phyloP scores from a whole-genome alignment of 2,329 filamentous ascomycete species.

The Scopulariopsis brevicaulis region DNA sequence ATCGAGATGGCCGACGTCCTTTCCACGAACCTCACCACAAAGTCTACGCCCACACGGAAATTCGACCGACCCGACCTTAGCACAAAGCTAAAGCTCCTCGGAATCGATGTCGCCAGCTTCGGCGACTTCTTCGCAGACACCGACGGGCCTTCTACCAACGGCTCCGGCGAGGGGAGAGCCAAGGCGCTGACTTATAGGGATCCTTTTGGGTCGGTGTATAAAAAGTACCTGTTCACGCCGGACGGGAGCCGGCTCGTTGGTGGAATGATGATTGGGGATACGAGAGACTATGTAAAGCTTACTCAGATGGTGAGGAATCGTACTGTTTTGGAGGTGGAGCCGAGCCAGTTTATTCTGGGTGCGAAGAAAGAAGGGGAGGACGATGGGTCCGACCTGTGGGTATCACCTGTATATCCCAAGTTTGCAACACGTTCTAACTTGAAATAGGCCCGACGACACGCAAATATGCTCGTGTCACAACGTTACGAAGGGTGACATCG shows the following conservation, averaged over 20 bases:
- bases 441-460: constrained; percentile 71
- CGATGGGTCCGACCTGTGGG: constrained; percentile 48
- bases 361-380: constrained; percentile 64
- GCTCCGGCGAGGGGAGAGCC: constrained; percentile 37
- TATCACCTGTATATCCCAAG: too few relatives aligned
- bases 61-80: constrained; percentile 82
- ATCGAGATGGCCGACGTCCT: constrained; percentile 90
- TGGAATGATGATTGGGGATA: constrained; percentile 97
- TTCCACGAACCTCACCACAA: constrained; percentile 78
- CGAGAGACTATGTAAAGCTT: constrained; percentile 79
- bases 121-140: constrained; percentile 88
- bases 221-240: constrained; percentile 83
- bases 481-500: constrained; percentile 74
- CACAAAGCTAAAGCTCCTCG: constrained; percentile 82
- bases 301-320: constrained; percentile 79
- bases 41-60: constrained; percentile 60
- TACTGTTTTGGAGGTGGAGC: constrained; percentile 66
- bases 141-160: constrained; percentile 68
- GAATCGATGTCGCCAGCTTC: constrained; percentile 86
- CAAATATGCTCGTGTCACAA: constrained; percentile 94
- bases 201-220: constrained; percentile 80
- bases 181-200: constrained; percentile 84
- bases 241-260: constrained; percentile 85
- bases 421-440: too few relatives aligned
- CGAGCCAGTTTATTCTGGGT: constrained; percentile 74